Evolutionary conservation across 768 basidiomycete genomes (phyloP), one percentile per base, ranked within the genome.

Genomic region (Phlebiopsis gigantea): DNA sequence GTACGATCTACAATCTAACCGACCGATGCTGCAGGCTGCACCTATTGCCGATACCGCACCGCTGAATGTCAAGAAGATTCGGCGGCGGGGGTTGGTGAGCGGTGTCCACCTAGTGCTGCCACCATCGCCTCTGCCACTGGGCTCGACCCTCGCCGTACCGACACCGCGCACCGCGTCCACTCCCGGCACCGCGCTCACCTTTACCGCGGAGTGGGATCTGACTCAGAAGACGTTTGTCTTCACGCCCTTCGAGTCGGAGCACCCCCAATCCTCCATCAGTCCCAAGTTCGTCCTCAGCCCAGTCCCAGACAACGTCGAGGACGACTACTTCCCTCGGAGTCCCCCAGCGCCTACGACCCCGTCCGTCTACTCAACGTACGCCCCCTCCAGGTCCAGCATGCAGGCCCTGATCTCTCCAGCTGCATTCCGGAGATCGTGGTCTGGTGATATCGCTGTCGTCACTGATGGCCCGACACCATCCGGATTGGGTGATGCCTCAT

Each of bases 171-270:
- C 50, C 7, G 22, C 53, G 2, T 56, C 53, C 4, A 21, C 63
- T 5, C 65, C 61, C 5, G 58, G 63, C 31, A 65, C 64, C 24
- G 64, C 65, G 9, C 61, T 66, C 31, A 67, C 68, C n/a, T 69
- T 69, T 56, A 67, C 66, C 1, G 68, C 68, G 4, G 66, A 68
- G 46, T 68, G 66, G 66, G 66, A 69, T 49, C 55, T 63, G 41
- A 61, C 62, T 3, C 61, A 65, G 8, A 60, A 60, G 44, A 60
- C 62, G 42, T 66, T 68, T 41, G 59, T 68, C 12, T 63, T 68
- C 57, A 64, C 63, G n/a, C 66, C 66, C 8, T 44, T 65, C 44
- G 65, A 68, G 46, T 10, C 61, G 2, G 26, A 34, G 12, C 49
- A 54, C 28, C 53, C 62, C n/a, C 43, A n/a, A 10, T 30, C 58